A percentile compares a stretch with the other conserved stretches of the same genome.
phyloP scores from a whole-genome alignment of 345 rosid genomes.

The Dipteronia sinensis region DNA sequence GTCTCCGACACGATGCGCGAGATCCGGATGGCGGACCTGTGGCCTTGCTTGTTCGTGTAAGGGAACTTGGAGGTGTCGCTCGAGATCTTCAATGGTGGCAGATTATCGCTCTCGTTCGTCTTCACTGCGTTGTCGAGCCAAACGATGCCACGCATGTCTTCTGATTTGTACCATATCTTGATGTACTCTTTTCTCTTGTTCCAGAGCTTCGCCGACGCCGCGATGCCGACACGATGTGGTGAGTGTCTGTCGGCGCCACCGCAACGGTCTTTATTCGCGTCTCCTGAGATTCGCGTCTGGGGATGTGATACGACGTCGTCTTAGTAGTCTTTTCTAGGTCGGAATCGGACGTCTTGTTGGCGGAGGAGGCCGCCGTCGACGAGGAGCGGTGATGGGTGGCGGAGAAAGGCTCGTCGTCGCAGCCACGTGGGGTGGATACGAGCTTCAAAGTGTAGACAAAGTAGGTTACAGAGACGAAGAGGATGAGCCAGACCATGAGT shows the following conservation, averaged over 20 bases:
- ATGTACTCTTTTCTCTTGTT: slow-evolving; percentile 79
- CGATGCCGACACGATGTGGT: slow-evolving; percentile 82
- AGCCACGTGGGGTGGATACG: slow-evolving; percentile 61
- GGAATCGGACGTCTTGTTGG: slow-evolving; percentile 33
- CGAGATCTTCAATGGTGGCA: slow-evolving; percentile 73
- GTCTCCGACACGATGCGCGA: slow-evolving; percentile 92
- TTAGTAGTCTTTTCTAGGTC: slow-evolving; percentile 31
- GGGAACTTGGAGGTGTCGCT: slow-evolving; percentile 68
- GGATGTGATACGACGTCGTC: not conserved
- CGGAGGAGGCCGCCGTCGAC: too few relatives aligned
- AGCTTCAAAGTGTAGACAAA: slow-evolving; percentile 86
- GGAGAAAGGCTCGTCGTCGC: slow-evolving; percentile 41
- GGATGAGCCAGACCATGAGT: slow-evolving; percentile 67
- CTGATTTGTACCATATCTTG: slow-evolving; percentile 77
- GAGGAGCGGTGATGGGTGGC: slow-evolving; percentile 22
- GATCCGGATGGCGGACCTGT: slow-evolving; percentile 95
- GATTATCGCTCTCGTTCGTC: slow-evolving; percentile 33
- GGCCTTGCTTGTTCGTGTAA: slow-evolving; percentile 79
- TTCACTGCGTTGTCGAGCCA: slow-evolving; percentile 75
- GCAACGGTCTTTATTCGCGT: not conserved
- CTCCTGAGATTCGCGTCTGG: slow-evolving; percentile 25
- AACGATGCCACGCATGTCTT: slow-evolving; percentile 78
- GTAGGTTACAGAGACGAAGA: slow-evolving; percentile 70
- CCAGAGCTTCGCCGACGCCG: slow-evolving; percentile 96
- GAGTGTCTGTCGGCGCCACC: slow-evolving; percentile 43